Evolutionary conservation across 2,329 filamentous ascomycete species (phyloP).

Genomic region (Arachnopeziza araneosa): DNA sequence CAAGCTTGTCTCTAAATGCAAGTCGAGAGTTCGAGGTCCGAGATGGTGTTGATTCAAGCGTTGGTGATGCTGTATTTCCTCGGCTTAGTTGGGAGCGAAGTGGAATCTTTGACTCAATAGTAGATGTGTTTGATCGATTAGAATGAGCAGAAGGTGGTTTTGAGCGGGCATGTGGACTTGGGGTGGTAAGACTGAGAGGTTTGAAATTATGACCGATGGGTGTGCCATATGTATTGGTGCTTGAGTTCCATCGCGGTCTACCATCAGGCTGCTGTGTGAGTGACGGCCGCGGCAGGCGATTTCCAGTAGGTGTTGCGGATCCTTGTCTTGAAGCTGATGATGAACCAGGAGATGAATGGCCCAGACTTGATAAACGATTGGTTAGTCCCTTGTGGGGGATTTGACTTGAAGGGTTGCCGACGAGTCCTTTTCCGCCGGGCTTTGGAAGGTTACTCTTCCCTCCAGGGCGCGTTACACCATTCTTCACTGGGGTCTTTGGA

Average conservation of each 20-base stretch:
- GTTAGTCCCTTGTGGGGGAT: conserved; percentile 33
- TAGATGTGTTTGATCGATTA: conserved; percentile 20
- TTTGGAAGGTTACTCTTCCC: conserved; percentile 34
- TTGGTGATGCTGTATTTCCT: conserved; percentile 26
- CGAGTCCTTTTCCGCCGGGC: conserved; percentile 38
- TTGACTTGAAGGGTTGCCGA: conserved; percentile 37
- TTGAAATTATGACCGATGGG: conserved; percentile 65
- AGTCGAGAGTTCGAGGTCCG: conserved; percentile 31
- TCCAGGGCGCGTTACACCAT: conserved; percentile 27
- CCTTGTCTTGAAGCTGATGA: conserved; percentile 33
- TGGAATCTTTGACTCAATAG: conserved; percentile 28
- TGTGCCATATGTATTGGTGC: conserved; percentile 57
- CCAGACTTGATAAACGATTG: conserved; percentile 34
- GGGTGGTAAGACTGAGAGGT: conserved; percentile 48
- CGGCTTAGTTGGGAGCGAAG: conserved; percentile 25
- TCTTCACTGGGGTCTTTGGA: conserved; percentile 26
- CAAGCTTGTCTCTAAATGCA: conserved; percentile 49
- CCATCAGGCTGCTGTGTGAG: conserved; percentile 42
- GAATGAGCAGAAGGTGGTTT: conserved; percentile 20
- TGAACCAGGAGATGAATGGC: conserved; percentile 33
- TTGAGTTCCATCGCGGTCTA: conserved; percentile 68
- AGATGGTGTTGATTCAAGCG: conserved; percentile 24
- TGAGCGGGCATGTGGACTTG: conserved; percentile 25
- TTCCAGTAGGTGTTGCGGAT: conserved; percentile 46
- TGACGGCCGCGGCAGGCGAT: conserved; percentile 40